Evolutionary conservation across 495 filamentous ascomycete species (phyloP).

Genomic region (Xylona heveae): DNA sequence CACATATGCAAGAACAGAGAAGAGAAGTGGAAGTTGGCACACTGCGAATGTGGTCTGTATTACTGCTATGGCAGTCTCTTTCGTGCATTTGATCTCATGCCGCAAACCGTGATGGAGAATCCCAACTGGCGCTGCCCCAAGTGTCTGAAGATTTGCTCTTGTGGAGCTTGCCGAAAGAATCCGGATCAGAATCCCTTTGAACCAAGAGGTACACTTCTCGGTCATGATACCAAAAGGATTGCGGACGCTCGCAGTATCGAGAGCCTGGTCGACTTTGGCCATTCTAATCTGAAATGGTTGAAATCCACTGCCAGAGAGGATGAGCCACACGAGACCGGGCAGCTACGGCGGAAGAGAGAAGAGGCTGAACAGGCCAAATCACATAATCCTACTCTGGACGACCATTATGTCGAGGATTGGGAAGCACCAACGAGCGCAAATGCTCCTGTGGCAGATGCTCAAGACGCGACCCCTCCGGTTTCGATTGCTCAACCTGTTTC

Average conservation of each 20-base stretch:
- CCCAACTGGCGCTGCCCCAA: slow-evolving; percentile 71
- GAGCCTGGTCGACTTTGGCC: slow-evolving; percentile 61
- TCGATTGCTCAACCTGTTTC: slow-evolving; percentile 7
- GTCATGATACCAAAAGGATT: slow-evolving; percentile 70
- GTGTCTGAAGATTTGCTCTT: slow-evolving; percentile 69
- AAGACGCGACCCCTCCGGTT: slow-evolving; percentile 22
- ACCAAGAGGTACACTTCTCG: slow-evolving; percentile 64
- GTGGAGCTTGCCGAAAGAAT: slow-evolving; percentile 45
- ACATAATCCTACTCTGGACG: slow-evolving; percentile 19
- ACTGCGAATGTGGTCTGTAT: slow-evolving; percentile 48
- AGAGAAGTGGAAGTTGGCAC: slow-evolving; percentile 56
- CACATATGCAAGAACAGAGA: slow-evolving; percentile 66
- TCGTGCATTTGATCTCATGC: slow-evolving; percentile 72
- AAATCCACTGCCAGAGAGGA: too few species aligned
- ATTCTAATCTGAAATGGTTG: slow-evolving; percentile 66
- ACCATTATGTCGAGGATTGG: slow-evolving; percentile 16
- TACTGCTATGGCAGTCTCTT: slow-evolving; percentile 85
- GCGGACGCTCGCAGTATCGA: slow-evolving; percentile 81
- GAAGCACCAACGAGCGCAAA: slow-evolving; percentile 10
- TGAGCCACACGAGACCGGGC: slow-evolving; percentile 19
- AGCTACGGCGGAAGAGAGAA: slow-evolving; percentile 23
- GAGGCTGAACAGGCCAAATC: slow-evolving; percentile 28
- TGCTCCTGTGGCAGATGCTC: slow-evolving; percentile 11
- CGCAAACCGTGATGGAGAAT: slow-evolving; percentile 55
- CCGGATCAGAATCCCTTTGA: slow-evolving; percentile 45